Evolutionary conservation across 1,139 yeast genomes (phyloP), one percentile per base, ranked within the genome.

Genomic region (Maudiozyma humilis): DNA sequence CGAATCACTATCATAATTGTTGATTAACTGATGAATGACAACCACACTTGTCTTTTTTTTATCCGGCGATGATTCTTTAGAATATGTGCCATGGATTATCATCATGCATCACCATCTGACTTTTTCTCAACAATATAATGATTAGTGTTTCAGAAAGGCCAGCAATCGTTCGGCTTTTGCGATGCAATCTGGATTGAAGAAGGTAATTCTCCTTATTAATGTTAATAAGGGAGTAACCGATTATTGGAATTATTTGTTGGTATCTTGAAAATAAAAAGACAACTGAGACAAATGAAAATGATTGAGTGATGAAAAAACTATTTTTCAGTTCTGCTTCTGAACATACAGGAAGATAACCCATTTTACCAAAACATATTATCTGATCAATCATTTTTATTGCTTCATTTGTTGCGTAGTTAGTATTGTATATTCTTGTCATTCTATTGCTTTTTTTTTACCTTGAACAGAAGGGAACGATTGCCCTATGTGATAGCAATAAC

Each of bases 61-160:
- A 58, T 59, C 64, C 62, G 63, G 64, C 63, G 65, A 61, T 61
- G 64, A 60, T 61, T 59, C 62, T 43, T 49, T 35, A 37, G 60
- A 61, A 61, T 60, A 61, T 61, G 65, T 61, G 65, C 64, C 59
- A 45, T 47, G 64, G 62, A 58, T 58, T 47, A 49, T 23, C 43
- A 53, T 47, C 65, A 61, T 61, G 65, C 65, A 61, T 61, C 65
- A 61, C 65, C 65, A 61, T 61, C 65, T 61, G 65, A 61, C 45
- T 49, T 46, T 35, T 41, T 32, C 33, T 27, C 32, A 23, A 33
- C 8, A 32, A 20, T 25, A 32, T n/a, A n/a, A n/a, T n/a, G n/a
- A n/a, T n/a, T n/a, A n/a, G n/a, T n/a, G 19, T 23, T 17, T 17
- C 36, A 20, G 6, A 15, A 23, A 34, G 14, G n/a, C 8, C 14